Conservation (phyloP, 1,284 basidiomycete genomes). For the Boletus sp. region DNA sequence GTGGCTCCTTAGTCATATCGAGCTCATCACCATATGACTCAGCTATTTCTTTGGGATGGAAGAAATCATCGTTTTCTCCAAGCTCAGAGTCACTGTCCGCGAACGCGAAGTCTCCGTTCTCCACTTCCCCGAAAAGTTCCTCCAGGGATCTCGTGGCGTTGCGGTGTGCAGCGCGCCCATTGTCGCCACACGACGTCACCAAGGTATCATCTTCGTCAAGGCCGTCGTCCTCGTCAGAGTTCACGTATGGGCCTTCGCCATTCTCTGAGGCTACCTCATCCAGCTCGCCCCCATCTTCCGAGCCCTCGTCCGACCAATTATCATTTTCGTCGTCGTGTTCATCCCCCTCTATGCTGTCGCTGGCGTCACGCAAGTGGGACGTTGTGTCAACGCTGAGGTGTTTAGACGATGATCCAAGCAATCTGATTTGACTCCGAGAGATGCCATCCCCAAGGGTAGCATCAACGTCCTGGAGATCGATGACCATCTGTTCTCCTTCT, state of each 20-base stretch:
- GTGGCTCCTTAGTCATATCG: constrained; percentile 69
- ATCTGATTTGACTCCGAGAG: constrained; percentile 76
- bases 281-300: constrained; percentile 24
- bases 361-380: constrained; percentile 23
- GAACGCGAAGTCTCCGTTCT: constrained; percentile 56
- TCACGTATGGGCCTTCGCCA: constrained; percentile 17
- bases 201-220: constrained; percentile 23
- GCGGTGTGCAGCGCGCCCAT: constrained; percentile 50
- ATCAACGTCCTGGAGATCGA: constrained; percentile 88
- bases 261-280: constrained; percentile 29
- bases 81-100: constrained; percentile 82
- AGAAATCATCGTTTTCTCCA: constrained; percentile 68
- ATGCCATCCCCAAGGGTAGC: constrained; percentile 85
- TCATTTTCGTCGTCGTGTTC: constrained; percentile 7
- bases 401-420: constrained; percentile 79
- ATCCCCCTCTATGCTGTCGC: constrained; percentile 30
- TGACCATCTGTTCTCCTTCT: constrained; percentile 97
- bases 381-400: constrained; percentile 41
- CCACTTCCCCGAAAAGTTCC: constrained; percentile 37
- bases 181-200: constrained; percentile 33
- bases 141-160: constrained; percentile 42
- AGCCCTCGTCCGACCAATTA: constrained; percentile 18
- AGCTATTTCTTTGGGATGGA: constrained; percentile 53
- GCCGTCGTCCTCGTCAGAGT: neutral
- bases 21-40: constrained; percentile 51